A percentile compares a stretch with the other conserved stretches of the same genome.
phyloP scores from a whole-genome alignment of 1,284 basidiomycete species.

The Bondarzewia mesenterica region DNA sequence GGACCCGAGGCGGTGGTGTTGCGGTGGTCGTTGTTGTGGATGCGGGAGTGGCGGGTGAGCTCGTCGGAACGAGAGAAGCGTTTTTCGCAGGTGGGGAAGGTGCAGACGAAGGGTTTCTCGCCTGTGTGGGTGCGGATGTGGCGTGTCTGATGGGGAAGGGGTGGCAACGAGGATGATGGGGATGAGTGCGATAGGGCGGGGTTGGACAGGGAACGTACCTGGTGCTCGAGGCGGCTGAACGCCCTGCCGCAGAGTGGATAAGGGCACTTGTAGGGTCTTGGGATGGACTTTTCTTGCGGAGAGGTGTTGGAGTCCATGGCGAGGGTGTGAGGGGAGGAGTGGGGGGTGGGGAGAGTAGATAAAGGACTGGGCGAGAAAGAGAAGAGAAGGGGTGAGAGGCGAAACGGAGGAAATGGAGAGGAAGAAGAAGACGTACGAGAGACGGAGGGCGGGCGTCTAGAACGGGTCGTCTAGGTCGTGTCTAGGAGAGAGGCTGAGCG shows the following conservation, averaged over 20 bases:
- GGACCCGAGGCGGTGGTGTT: conserved; percentile 8
- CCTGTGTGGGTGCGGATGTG: conserved; percentile 98
- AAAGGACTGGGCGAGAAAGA: no score
- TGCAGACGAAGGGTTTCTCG: conserved; percentile 95
- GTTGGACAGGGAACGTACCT: conserved; percentile 43
- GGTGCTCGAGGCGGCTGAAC: conserved; percentile 89
- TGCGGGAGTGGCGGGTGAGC: conserved; percentile 91
- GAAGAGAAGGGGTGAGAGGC: no score
- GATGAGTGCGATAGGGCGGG: background rate
- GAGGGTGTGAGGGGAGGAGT: no score
- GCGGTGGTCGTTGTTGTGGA: conserved; percentile 64
- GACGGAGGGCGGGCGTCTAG: no score
- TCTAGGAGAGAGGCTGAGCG: no score
- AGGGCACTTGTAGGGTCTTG: conserved; percentile 92
- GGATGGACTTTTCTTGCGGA: conserved; percentile 43
- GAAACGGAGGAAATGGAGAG: no score
- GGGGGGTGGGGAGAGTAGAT: no score
- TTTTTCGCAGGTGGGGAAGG: conserved; percentile 93
- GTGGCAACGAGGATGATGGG: background rate
- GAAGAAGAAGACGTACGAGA: no score
- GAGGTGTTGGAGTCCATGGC: no score
- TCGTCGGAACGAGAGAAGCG: conserved; percentile 97
- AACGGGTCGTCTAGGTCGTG: no score
- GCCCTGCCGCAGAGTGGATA: conserved; percentile 87
- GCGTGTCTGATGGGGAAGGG: conserved; percentile 58